Evolutionary conservation across 345 rosid genomes (phyloP), one percentile per base, ranked within the genome.

Genomic region (Crucihimalaya himalaica): DNA sequence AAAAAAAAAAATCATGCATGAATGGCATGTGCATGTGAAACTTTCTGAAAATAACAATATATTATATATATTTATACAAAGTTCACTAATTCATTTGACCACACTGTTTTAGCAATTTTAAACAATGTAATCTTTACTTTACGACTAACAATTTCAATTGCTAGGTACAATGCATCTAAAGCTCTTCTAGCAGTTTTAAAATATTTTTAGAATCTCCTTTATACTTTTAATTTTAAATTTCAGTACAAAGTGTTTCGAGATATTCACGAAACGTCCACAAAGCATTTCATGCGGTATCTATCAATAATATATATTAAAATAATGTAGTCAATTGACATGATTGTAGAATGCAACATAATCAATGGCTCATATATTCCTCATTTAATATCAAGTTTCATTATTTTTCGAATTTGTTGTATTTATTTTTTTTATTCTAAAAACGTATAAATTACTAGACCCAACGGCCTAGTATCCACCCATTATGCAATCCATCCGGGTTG

Each of bases 101-200:
- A 72, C 70, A 52, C 34, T 63, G 27, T 42, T 20, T 32, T 21
- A 29, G 27, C 27, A 42, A 43, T 19, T 19, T 40, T 6, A 51
- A 27, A 32, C 32, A 54, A 42, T 28, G 32, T 42, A 53, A 43
- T 31, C 76, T 63, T 63, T 40, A 63, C 76, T 63, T 72, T 72
- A 63, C 70, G 70, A 72, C 76, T 53, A 54, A 53, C 37, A 53
- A 28, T 31, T 63, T 45, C 14, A 42, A 29, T 14, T 52, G 54
- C 54, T 42, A 53, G 70, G 25, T 72, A 72, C 70, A 52, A 52
- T 72, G 76, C 62, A 62, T n/a, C 55, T 40, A 31, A 20, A 51
- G 34, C 43, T 60, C 40, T 25, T 59, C 50, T 35, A 59, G 13
- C 58, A 62, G 18, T 71, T 28, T 72, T 16, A 8, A n/a, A 20